Percentiles rank a stretch among this genome's conserved stretches.
phyloP scores from a whole-genome alignment of 2,329 filamentous ascomycete genomes.

The Chaetomiaceae sp. region DNA sequence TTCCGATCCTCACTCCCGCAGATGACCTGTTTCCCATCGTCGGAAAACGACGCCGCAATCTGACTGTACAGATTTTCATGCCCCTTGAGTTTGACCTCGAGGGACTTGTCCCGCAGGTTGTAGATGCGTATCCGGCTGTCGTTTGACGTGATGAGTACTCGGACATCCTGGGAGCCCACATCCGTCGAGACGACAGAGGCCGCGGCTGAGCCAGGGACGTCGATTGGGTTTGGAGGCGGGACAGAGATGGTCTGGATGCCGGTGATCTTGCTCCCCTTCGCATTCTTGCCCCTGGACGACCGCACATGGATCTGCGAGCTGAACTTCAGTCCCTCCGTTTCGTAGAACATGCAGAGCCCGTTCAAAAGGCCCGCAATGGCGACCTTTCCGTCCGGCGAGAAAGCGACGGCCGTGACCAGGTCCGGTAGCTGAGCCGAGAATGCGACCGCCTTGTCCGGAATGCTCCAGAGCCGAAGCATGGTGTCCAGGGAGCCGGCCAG shows the following conservation, averaged over 20 bases:
- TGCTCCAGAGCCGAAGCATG: constrained; percentile 88
- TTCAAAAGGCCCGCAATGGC: constrained; percentile 84
- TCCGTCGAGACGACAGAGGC: constrained; percentile 17
- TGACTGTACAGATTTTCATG: constrained; percentile 88
- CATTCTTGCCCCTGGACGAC: constrained; percentile 85
- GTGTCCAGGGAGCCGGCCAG: constrained; percentile 87
- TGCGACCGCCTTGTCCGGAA: constrained; percentile 90
- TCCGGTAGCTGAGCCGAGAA: constrained; percentile 73
- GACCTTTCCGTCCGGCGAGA: constrained; percentile 85
- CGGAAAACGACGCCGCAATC: constrained; percentile 83
- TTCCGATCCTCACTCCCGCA: constrained; percentile 90
- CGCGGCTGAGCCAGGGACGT: constrained; percentile 25
- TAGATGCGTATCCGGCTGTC: constrained; percentile 90
- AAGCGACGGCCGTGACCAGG: constrained; percentile 89
- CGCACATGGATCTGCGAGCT: constrained; percentile 88
- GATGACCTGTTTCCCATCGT: constrained; percentile 80
- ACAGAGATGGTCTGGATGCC: constrained; percentile 73
- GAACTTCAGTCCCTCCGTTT: constrained; percentile 83
- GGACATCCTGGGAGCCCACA: constrained; percentile 55
- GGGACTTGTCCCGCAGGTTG: constrained; percentile 74
- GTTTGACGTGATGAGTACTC: constrained; percentile 87
- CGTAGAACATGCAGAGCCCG: constrained; percentile 83
- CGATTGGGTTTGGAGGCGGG: constrained; percentile 36
- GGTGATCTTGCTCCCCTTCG: constrained; percentile 96
- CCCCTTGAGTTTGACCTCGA: constrained; percentile 87